phyloP scores from a whole-genome alignment of 192 early-diverging fungal species.

The Spizellomyces punctatus region DNA sequence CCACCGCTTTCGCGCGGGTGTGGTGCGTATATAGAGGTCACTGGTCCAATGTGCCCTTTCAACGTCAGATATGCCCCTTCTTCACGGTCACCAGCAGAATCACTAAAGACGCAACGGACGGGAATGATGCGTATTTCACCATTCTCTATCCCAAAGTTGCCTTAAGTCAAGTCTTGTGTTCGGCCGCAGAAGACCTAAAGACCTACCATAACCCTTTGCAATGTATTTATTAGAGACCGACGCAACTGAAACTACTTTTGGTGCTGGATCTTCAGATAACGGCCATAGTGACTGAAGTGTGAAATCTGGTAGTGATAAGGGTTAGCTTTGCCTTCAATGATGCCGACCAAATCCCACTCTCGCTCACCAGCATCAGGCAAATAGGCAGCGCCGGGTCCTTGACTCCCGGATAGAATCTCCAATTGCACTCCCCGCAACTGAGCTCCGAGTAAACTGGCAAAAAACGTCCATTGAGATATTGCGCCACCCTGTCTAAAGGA shows the following conservation, averaged over 20 bases:
- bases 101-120: conserved; percentile 46
- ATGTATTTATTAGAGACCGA: conserved; percentile 59
- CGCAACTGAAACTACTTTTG: conserved; percentile 48
- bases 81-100: conserved; percentile 28
- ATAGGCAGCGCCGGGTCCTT: no score
- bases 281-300: conserved; percentile 43
- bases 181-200: background rate
- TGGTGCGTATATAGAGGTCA: conserved; percentile 64
- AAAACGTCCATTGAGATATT: conserved; percentile 2
- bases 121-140: conserved; percentile 56
- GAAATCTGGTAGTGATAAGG: conserved; percentile 8
- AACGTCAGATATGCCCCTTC: conserved; percentile 23
- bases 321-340: conserved; percentile 15
- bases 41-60: conserved; percentile 58
- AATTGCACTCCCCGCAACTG: no score
- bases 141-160: background rate
- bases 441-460: background rate
- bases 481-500: background rate
- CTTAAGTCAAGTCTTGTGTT: no score
- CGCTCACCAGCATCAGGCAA: conserved; percentile 6
- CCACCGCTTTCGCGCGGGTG: conserved; percentile 23
- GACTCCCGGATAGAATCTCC: no score
- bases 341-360: background rate
- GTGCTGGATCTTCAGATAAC: conserved; percentile 19
- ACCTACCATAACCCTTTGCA: conserved; percentile 69